These are phyloP conservation scores for Coemansia furcata DNA, from an alignment of 192 early-diverging fungal genomes.

Conservation along the genomic window DNA sequence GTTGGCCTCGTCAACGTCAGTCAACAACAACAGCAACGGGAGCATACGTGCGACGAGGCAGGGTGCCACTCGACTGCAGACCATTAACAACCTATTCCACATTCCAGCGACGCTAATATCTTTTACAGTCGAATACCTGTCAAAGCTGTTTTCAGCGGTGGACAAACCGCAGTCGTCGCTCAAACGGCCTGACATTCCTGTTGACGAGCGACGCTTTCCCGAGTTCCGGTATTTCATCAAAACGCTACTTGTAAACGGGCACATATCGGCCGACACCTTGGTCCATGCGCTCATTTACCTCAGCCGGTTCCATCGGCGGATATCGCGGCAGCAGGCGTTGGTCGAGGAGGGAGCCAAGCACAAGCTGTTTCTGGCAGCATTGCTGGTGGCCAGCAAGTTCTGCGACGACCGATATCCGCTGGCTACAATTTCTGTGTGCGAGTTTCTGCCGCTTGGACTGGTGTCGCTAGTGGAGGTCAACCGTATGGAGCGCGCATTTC, in stretches of 20 bases:
- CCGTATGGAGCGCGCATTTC: constrained; percentile 48
- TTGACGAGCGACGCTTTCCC: constrained; percentile 35
- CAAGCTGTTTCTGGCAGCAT: constrained; percentile 42
- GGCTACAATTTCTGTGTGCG: constrained; percentile 36
- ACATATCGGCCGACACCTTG: constrained; percentile 44
- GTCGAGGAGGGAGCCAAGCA: constrained; percentile 49
- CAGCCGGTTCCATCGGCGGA: constrained; percentile 34
- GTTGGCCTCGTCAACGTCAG: not conserved
- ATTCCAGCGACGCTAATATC: constrained; percentile 36
- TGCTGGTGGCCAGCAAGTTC: constrained; percentile 52
- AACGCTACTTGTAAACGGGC: constrained; percentile 45
- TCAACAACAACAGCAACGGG: constrained; percentile 11
- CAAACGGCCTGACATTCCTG: constrained; percentile 25
- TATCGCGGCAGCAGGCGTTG: constrained; percentile 23
- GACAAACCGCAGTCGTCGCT: constrained; percentile 21
- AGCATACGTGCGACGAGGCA: not conserved
- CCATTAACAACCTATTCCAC: constrained; percentile 32
- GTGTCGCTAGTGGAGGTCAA: constrained; percentile 35
- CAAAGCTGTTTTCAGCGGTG: constrained; percentile 44
- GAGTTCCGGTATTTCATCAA: constrained; percentile 46
- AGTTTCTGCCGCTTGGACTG: constrained; percentile 34
- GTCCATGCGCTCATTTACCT: constrained; percentile 51
- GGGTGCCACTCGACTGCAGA: not conserved
- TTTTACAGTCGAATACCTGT: constrained; percentile 39
- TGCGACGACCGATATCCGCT: constrained; percentile 50